These are phyloP conservation scores for Ustilago hordei DNA, from an alignment of 1,284 basidiomycete species.

Conservation along the genomic window DNA sequence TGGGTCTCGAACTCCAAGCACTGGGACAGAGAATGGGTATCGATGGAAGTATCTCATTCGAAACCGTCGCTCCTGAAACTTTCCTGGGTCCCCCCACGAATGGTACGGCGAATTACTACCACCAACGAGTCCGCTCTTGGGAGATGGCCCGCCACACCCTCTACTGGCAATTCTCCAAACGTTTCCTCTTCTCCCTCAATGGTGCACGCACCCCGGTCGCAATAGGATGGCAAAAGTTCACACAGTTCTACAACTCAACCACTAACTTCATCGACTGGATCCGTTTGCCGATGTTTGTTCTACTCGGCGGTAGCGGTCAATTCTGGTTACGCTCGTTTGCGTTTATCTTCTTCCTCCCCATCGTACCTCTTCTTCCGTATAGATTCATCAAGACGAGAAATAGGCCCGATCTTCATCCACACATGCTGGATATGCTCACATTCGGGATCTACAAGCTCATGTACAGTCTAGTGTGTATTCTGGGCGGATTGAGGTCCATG, in stretches of 20 bases:
- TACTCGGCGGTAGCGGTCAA: constrained; percentile 24
- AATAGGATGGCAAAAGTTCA: constrained; percentile 42
- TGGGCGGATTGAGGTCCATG: constrained; percentile 28
- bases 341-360: constrained; percentile 29
- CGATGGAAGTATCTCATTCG: constrained; percentile 32
- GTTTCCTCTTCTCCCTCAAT: constrained; percentile 38
- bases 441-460: constrained; percentile 42
- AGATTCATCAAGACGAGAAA: constrained; percentile 34
- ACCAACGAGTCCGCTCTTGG: constrained; percentile 38
- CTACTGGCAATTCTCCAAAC: constrained; percentile 45
- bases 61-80: constrained; percentile 36
- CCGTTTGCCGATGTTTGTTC: constrained; percentile 37
- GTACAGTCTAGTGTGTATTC: constrained; percentile 31
- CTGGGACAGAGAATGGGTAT: constrained; percentile 31
- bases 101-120: constrained; percentile 36
- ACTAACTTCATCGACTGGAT: constrained; percentile 52
- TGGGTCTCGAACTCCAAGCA: constrained; percentile 42
- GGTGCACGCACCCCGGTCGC: constrained; percentile 19
- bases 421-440: constrained; percentile 37
- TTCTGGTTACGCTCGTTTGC: constrained; percentile 33
- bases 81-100: constrained; percentile 32
- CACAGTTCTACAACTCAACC: constrained; percentile 40
- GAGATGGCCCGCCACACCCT: constrained; percentile 47
- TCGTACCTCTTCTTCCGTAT: constrained; percentile 26
- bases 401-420: constrained; percentile 32